A percentile compares a stretch with the other conserved stretches of the same genome.
These are phyloP conservation scores for Spathaspora hagerdaliae DNA, from an alignment of 805 yeast genomes.

Conservation along the genomic window DNA sequence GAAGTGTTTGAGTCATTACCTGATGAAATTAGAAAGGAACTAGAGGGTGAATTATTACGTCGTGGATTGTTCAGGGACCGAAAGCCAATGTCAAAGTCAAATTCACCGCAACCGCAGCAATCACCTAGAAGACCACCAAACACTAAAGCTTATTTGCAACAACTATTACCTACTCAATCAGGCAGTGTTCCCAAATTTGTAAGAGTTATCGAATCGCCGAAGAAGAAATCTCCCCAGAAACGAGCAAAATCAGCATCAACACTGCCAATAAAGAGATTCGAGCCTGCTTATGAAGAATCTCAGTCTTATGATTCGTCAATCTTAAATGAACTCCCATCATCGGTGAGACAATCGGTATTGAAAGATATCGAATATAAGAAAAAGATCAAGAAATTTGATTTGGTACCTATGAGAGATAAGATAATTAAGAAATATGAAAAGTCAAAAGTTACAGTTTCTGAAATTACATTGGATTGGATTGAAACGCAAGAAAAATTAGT, in stretches of 20 bases:
- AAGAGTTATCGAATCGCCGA: slow-evolving; percentile 29
- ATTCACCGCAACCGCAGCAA: background rate
- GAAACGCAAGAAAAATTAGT: slow-evolving; percentile 11
- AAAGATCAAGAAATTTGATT: slow-evolving; percentile 20
- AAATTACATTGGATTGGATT: slow-evolving; percentile 20
- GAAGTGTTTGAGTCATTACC: slow-evolving; percentile 67
- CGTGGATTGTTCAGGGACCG: slow-evolving; percentile 26
- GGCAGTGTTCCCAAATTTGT: slow-evolving; percentile 26
- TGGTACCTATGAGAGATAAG: slow-evolving; percentile 25
- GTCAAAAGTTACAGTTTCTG: slow-evolving; percentile 9
- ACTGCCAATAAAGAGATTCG: background rate
- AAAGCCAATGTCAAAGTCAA: background rate
- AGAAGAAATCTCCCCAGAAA: slow-evolving; percentile 3
- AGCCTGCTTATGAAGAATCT: slow-evolving; percentile 15
- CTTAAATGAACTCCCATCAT: slow-evolving; percentile 36
- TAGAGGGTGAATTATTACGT: slow-evolving; percentile 46
- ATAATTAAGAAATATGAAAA: slow-evolving; percentile 10
- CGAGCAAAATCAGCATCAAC: background rate
- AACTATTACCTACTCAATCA: slow-evolving; percentile 30
- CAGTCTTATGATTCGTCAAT: slow-evolving; percentile 33
- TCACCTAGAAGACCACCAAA: background rate
- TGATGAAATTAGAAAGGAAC: slow-evolving; percentile 56
- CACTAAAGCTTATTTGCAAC: slow-evolving; percentile 31
- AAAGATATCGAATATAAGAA: slow-evolving; percentile 30
- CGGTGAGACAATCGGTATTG: slow-evolving; percentile 31